Base-by-base conservation (phyloP, 805 yeast genomes). In the Sungouiozyma ichnusensis region DNA sequence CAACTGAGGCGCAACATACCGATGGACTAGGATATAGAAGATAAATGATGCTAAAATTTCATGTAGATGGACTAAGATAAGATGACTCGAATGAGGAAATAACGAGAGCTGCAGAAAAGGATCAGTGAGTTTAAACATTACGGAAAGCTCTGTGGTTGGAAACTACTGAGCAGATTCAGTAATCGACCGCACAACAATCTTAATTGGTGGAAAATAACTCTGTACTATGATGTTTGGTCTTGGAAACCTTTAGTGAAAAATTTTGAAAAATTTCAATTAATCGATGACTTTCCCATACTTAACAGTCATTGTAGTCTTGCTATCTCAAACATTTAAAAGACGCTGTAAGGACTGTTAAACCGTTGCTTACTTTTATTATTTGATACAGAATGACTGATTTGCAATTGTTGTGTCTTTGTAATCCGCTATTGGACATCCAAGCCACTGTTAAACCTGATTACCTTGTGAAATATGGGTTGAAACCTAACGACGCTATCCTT, bases 401-500 rank as follows among this genome's bases (percentile, higher is more conserved):
- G 32, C 45, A 44, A 46, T 71, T 86, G 51, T 81, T 87, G 51
- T 82, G 90, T 67, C 76, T 88, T 62, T 95, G 97, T 57, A 88
- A 88, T 73, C 97, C 96, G 36, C 73, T 88, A 51, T 73, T 88
- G 57, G 96, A 87, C 62, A 68, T 85, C 54, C 95, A 86, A 71
- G 85, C 80, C 62, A 76, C 78, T 48, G 87, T 81, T 52, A 76
- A 72, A 18, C 58, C 72, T 39, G 79, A 69, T 20, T 86, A 77
- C 69, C 73, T 92, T 52, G 75, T 68, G 43, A 88, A 87, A 67
- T 90, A 92, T 69, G 78, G 63, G 33, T 71, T 92, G 56, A 87
- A 90, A 65, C 86, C 81, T 48, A 82, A 92, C 64, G 97, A 90
- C 66, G 97, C 98, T 52, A 87, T 92, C 55, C 76, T 92, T 50